Evolutionary conservation across 2,329 filamentous ascomycete species (phyloP), one percentile per base, ranked within the genome.

Genomic region (Hymenoscyphus fraxineus): DNA sequence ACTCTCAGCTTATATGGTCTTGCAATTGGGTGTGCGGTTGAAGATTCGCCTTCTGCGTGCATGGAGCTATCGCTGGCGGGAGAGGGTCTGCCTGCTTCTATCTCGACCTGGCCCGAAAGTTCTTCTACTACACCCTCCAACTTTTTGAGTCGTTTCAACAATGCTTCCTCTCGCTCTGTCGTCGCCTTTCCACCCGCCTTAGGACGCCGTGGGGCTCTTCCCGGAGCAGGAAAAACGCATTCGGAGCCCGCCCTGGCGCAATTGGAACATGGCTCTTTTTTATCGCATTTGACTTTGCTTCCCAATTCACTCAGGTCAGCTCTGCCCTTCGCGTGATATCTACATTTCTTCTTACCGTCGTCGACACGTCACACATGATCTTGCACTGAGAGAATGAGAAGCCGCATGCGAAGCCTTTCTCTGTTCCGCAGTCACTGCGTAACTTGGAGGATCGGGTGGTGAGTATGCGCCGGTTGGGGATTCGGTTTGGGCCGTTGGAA

Each of bases 111-210:
- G 6, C 85, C 83, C 73, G 86, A 88, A 60, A 89, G 75, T 68
- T 88, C 86, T 74, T 88, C 85, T 16, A 93, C 90, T 35, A 93
- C 91, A 56, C 88, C 88, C 75, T 93, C 90, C 32, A 93, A 77
- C 75, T 90, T 88, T 66, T 86, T 81, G 73, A 93, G 74, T 13
- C 90, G 81, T 76, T 91, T 90, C 76, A 93, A 80, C 65, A 93
- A 78, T 78, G 93, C 90, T 54, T 83, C 78, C 75, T 89, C 86
- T 57, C 86, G 80, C 73, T 87, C 84, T 71, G 82, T 87, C 63
- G 84, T 83, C 61, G 80, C 64, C 58, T 73, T 83, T 72, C 89
- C 88, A 6, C 85, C 85, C 57, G 89, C 84, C 73, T 88, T 90
- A 38, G 82, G 80, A 19, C 88, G 83, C 70, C 69, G 63, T 38